Conservation (phyloP, 2,329 filamentous ascomycete species). For the Clonostachys chloroleuca region DNA sequence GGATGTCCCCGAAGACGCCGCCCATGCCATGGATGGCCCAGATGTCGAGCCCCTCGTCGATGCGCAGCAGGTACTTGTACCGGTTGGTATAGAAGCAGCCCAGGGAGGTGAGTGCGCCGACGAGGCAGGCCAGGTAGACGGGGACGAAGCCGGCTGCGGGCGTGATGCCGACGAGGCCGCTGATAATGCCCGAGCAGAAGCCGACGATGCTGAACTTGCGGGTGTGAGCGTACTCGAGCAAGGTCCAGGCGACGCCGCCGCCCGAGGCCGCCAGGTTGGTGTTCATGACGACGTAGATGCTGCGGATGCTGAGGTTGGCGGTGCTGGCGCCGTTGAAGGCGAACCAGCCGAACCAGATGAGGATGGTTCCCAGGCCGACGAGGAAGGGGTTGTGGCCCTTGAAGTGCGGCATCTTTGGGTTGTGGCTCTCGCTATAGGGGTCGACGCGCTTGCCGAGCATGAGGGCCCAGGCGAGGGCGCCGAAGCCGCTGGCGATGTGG, state of each 20-base stretch:
- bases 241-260: conserved; percentile 45
- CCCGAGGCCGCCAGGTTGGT: conserved; percentile 52
- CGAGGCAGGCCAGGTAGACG: conserved; percentile 43
- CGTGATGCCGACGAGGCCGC: conserved; percentile 53
- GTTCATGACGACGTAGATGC: conserved; percentile 51
- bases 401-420: conserved; percentile 17
- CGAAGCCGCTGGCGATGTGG: conserved; percentile 57
- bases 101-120: conserved; percentile 44
- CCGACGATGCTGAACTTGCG: conserved; percentile 32
- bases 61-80: conserved; percentile 41
- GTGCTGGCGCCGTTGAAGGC: conserved; percentile 46
- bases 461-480: conserved; percentile 57
- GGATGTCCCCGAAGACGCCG: conserved; percentile 50
- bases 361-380: conserved; percentile 56
- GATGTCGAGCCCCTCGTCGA: conserved; percentile 57
- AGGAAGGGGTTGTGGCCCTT: conserved; percentile 60
- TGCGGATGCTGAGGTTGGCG: conserved; percentile 42
- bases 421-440: conserved; percentile 38
- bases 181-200: conserved; percentile 43
- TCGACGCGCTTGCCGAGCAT: conserved; percentile 54
- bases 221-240: conserved; percentile 46
- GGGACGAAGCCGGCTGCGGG: conserved; percentile 50
- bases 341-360: conserved; percentile 61
- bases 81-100: conserved; percentile 39
- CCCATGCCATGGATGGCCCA: conserved; percentile 56